Base-by-base conservation (phyloP, 2,329 filamentous ascomycete genomes). In the Arthrinium puccinioides region DNA sequence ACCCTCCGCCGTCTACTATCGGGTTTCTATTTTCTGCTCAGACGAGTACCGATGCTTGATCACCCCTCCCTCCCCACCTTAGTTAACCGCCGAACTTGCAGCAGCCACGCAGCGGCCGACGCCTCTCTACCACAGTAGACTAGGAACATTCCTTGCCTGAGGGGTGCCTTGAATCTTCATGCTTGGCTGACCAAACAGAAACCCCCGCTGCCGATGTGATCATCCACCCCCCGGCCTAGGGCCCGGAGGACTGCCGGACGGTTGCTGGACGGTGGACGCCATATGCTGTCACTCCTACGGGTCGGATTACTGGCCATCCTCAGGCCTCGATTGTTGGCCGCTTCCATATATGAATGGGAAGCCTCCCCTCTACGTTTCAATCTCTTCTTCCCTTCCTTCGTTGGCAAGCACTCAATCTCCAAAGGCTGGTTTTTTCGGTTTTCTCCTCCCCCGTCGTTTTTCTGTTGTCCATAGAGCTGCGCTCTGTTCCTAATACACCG, bases 341-440 rank as follows among this genome's bases (percentile, higher is more conserved):
- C 52, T 50, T 49, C 41, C 47, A 66, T 42, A 42, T 42, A 42
- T 67, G 67, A 69, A 39, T 67, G 66, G 67, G 42, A 48, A 53
- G 51, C 50, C 47, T 51, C 51, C 57, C 56, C 56, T 54, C 56
- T 57, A 57, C 54, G 55, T 53, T 50, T 51, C 53, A 51, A 55
- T 52, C 49, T 53, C 57, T 52, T 55, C 55, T 63, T 62, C 61
- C 50, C 66, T 66, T 60, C 63, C 64, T 53, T 76, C 78, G 70
- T 70, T 70, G 82, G 79, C 80, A 84, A 84, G 79, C 67, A 66
- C 55, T 69, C 62, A 71, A 71, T 65, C 55, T 52, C 59, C 61
- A 56, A 69, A 69, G 70, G 67, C 66, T 64, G 62, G 63, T 68
- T 61, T 62, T 67, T 69, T 63, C 61, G 69, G 75, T 71, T 67